A percentile compares a stretch with the other conserved stretches of the same genome.
phyloP scores from a whole-genome alignment of 2,329 filamentous ascomycete species.

The Aspergillus sp. region DNA sequence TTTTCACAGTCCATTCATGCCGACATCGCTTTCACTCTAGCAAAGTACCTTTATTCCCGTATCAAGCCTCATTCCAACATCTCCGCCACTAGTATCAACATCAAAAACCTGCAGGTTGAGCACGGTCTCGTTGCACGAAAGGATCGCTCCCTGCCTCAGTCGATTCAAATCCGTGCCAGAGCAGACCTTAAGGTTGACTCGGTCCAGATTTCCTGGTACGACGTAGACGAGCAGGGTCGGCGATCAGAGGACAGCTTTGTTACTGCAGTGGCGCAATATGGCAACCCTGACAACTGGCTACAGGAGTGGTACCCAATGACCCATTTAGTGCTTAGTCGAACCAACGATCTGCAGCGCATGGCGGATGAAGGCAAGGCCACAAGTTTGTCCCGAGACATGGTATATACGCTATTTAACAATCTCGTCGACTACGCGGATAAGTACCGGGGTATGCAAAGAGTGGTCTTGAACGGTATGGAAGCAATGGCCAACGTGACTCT shows the following conservation, averaged over 20 bases:
- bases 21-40: neutral
- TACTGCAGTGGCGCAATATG: neutral
- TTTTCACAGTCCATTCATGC: neutral
- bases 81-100: neutral
- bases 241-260: constrained; percentile 1
- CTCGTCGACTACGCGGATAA: constrained; percentile 28
- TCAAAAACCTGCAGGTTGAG: neutral
- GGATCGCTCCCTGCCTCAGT: neutral
- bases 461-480: constrained; percentile 31
- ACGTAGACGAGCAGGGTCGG: neutral
- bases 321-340: constrained; percentile 22
- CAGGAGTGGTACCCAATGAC: constrained; percentile 18
- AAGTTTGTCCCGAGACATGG: constrained; percentile 30
- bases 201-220: neutral
- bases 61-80: neutral
- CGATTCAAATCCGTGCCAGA: neutral
- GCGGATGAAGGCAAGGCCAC: constrained; percentile 26
- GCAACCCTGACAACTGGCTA: constrained; percentile 13
- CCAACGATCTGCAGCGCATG: constrained; percentile 24
- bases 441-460: constrained; percentile 32
- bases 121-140: neutral
- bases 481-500: constrained; percentile 32
- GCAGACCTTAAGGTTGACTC: neutral
- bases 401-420: constrained; percentile 33
- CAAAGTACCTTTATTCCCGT: neutral